A percentile compares a stretch with the other conserved stretches of the same genome.
phyloP scores from a whole-genome alignment of 805 yeast species.

The Grigorovia humatica region DNA sequence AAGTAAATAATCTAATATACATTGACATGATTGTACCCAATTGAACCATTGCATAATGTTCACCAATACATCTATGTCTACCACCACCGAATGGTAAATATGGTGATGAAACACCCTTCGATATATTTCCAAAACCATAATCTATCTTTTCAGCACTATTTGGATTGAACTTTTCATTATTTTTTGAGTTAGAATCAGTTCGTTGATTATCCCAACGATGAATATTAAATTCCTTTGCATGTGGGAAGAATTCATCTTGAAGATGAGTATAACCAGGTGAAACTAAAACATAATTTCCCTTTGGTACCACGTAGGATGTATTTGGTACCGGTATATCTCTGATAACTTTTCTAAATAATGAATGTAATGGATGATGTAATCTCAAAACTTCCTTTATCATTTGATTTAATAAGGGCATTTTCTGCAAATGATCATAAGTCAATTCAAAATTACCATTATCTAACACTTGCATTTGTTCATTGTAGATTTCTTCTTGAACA shows the following conservation, averaged over 20 bases:
- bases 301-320: slow-evolving; percentile 72
- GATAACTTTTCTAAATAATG: slow-evolving; percentile 85
- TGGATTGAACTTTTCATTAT: not conserved
- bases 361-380: slow-evolving; percentile 93
- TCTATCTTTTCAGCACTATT: slow-evolving; percentile 43
- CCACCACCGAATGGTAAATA: slow-evolving; percentile 99
- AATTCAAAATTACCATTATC: slow-evolving; percentile 47
- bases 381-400: slow-evolving; percentile 88
- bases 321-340: slow-evolving; percentile 71
- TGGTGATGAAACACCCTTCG: slow-evolving; percentile 93
- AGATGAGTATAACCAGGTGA: slow-evolving; percentile 89
- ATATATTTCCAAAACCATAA: slow-evolving; percentile 93
- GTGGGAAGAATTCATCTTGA: slow-evolving; percentile 67
- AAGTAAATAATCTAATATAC: slow-evolving; percentile 63
- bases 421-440: slow-evolving; percentile 63
- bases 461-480: slow-evolving; percentile 61
- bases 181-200: slow-evolving; percentile 7
- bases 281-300: slow-evolving; percentile 80
- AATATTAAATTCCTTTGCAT: slow-evolving; percentile 64
- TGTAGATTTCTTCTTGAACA: slow-evolving; percentile 68
- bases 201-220: slow-evolving; percentile 67
- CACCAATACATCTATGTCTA: slow-evolving; percentile 98
- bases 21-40: slow-evolving; percentile 75
- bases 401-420: slow-evolving; percentile 73
- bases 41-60: slow-evolving; percentile 93